Base-by-base conservation (phyloP, 2,329 filamentous ascomycete genomes). In the Aureobasidium zeae region DNA sequence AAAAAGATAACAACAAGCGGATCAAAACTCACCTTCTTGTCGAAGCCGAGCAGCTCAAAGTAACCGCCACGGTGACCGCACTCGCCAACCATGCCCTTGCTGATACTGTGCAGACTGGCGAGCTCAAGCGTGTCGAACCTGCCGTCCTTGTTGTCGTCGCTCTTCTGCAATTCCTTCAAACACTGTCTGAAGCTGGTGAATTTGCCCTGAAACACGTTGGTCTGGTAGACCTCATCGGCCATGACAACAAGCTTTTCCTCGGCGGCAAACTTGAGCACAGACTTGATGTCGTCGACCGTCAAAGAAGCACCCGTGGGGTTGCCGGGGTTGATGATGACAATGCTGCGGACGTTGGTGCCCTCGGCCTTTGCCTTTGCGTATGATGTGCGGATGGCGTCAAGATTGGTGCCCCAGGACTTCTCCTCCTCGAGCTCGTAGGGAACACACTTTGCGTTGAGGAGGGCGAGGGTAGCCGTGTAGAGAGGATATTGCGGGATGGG, bases 31-130 rank as follows among this genome's bases (percentile, higher is more conserved):
- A 62, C 60, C 53, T 62, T 56, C 12, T 56, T 53, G 38, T 94
- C 79, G 64, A 98, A 95, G 54, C 86, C 86, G 48, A 88, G 77
- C 46, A 98, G 79, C 73, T 98, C 91, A 60, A 96, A 96, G 74
- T 94, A 98, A 44, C 91, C 91, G 55, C 89, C 91, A 51, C 91
- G 85, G 71, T 98, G 91, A 41, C 91, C 91, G 63, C 91, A 98
- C 71, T 98, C 91, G 60, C 91, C 91, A 7, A 95, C 85, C 88
- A 98, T 96, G 57, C 91, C 91, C 76, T 98, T 98, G 61, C 86
- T 94, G 45, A 93, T 75, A 57, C 83, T 89, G 73, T 98, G 89
- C 52, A 98, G 73, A 41, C 86, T 94, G 36, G 82, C 89, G 46
- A 98, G 77, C 70, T 96, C 88, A 48, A 98, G 71, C 53, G 76